Percentiles rank a stretch among this genome's conserved stretches.
These are phyloP conservation scores for Theobroma cacao DNA, from an alignment of 345 rosid genomes.

Conservation along the genomic window DNA sequence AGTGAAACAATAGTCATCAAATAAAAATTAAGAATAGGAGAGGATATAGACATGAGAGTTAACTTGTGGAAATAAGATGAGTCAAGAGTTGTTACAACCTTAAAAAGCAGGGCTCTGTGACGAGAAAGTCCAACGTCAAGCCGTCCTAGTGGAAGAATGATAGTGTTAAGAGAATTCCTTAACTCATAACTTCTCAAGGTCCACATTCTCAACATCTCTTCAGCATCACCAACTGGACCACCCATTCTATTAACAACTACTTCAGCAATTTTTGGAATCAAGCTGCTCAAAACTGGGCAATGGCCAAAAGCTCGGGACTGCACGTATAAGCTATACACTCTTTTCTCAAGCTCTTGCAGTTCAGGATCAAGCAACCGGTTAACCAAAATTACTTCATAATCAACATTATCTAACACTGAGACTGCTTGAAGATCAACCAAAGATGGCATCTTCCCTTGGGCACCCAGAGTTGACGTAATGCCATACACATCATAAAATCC, in stretches of 20 bases:
- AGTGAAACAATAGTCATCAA: not conserved
- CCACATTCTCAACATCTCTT: constrained; percentile 80
- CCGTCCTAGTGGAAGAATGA: constrained; percentile 78
- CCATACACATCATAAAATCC: constrained; percentile 88
- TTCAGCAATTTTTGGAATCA: constrained; percentile 87
- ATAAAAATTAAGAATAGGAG: not conserved
- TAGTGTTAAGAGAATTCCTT: constrained; percentile 51
- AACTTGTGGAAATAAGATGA: constrained; percentile 5
- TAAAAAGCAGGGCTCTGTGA: constrained; percentile 93
- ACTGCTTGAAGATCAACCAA: constrained; percentile 78
- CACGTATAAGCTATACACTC: constrained; percentile 40
- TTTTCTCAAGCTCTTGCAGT: constrained; percentile 71
- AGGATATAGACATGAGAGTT: not conserved
- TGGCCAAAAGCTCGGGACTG: constrained; percentile 41
- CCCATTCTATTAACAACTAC: constrained; percentile 91
- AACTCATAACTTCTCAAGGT: constrained; percentile 55
- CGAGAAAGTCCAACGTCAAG: constrained; percentile 94
- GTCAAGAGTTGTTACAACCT: constrained; percentile 45
- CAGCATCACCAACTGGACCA: constrained; percentile 86
- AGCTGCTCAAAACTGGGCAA: constrained; percentile 46
- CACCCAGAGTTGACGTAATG: constrained; percentile 51
- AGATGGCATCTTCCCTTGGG: constrained; percentile 78
- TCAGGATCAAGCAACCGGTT: constrained; percentile 73
- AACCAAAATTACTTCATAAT: constrained; percentile 77
- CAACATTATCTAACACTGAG: constrained; percentile 58